Conservation (phyloP, 208 protist genomes). For the Giardia muris region DNA sequence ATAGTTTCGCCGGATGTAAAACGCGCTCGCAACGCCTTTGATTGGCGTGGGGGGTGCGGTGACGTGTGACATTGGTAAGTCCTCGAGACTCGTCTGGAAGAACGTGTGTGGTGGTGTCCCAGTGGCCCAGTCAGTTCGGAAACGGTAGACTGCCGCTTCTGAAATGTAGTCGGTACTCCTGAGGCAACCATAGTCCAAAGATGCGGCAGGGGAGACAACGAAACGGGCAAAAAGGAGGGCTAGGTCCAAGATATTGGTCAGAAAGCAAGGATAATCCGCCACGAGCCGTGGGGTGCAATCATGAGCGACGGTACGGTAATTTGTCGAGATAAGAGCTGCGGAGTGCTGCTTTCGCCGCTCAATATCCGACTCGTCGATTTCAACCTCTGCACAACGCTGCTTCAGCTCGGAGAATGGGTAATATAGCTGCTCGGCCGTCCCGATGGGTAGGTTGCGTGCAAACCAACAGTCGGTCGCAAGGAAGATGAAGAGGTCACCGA, state of each 20-base stretch:
- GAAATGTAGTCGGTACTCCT: background rate
- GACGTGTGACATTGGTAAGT: background rate
- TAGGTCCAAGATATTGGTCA: background rate
- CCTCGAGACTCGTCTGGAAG: background rate
- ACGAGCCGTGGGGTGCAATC: background rate
- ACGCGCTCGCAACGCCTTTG: background rate
- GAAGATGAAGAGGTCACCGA: background rate
- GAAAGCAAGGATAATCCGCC: background rate
- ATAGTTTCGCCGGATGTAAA: background rate
- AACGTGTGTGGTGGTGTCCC: background rate
- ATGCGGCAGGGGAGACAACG: background rate
- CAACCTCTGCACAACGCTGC: background rate
- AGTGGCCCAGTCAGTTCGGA: background rate
- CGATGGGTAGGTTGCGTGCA: background rate
- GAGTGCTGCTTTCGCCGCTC: background rate
- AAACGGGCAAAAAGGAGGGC: background rate
- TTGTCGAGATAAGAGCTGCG: background rate
- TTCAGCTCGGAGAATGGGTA: background rate
- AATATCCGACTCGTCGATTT: background rate
- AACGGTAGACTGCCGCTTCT: background rate
- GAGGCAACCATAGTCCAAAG: background rate
- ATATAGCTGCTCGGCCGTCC: background rate
- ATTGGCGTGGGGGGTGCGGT: background rate
- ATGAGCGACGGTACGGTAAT: background rate
- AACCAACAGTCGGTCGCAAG: background rate